Evolutionary conservation across 2,329 filamentous ascomycete species (phyloP).

Genomic region (Exophiala spinifera): DNA sequence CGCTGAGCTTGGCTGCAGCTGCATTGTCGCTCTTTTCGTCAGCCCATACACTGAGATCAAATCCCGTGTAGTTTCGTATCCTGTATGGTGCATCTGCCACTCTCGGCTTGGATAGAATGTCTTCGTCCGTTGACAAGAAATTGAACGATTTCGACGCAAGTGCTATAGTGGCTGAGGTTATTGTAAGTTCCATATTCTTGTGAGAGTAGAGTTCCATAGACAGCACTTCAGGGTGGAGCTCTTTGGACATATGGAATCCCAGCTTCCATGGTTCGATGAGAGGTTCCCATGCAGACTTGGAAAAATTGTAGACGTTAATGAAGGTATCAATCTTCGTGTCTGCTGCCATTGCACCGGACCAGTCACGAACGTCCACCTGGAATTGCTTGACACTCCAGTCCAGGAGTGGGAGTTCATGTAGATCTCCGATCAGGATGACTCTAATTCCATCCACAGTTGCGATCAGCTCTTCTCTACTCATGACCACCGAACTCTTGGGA

Average conservation of each 20-base stretch:
- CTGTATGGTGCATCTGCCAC: conserved; percentile 89
- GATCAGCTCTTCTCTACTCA: conserved; percentile 76
- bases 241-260: conserved; percentile 82
- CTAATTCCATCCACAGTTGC: conserved; percentile 83
- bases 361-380: conserved; percentile 78
- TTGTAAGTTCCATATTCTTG: conserved; percentile 84
- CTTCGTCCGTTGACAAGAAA: conserved; percentile 82
- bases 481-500: conserved; percentile 50
- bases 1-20: conserved; percentile 70
- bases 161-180: conserved; percentile 92
- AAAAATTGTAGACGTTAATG: conserved; percentile 97
- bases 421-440: conserved; percentile 88
- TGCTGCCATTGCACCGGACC: conserved; percentile 82
- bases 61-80: conserved; percentile 93
- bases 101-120: conserved; percentile 88
- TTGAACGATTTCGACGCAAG: conserved; percentile 88
- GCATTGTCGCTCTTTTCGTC: conserved; percentile 68
- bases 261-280: conserved; percentile 94
- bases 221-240: conserved; percentile 69
- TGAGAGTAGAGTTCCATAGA: conserved; percentile 83
- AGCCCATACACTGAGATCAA: conserved; percentile 79
- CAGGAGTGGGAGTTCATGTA: conserved; percentile 91
- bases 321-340: conserved; percentile 91
- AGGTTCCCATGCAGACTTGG: conserved; percentile 97
- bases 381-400: conserved; percentile 93